Evolutionary conservation across 2,329 filamentous ascomycete species (phyloP), one percentile per base, ranked within the genome.

Genomic region (Neonectria neomacrospora): DNA sequence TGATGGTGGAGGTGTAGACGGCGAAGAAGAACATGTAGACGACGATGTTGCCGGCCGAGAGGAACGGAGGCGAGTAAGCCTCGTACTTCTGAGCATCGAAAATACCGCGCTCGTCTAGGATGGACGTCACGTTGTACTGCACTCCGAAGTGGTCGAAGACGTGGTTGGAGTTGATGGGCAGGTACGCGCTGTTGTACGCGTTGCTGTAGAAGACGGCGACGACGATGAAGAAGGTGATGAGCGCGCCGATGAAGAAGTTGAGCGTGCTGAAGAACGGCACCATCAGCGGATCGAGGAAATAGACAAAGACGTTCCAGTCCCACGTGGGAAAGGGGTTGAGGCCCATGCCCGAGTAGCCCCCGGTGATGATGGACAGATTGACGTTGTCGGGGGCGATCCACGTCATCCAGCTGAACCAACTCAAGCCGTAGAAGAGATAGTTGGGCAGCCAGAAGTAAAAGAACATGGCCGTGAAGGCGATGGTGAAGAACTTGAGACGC

Each of bases 371-470:
- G 41, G 74, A 75, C 18, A 83, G 67, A 47, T 77, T 74, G 7
- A 72, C 67, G 54, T 81, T 82, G 14, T 75, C 66, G 0, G 83
- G 83, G 0, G 80, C 75, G 54, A 87, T 86, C 84, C 84, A 87
- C 0, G 80, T 80, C 68, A 85, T 80, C 82, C 84, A 87, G 67
- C 78, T 82, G 71, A 87, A 86, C 61, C 76, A 73, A 44, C 77
- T 79, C 11, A 86, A 70, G 3, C 79, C 82, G 14, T 75, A 75
- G 67, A 86, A 86, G 47, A 88, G 70, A 64, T 81, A 85, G 62
- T 82, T 80, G 1, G 85, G 85, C 50, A 88, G 79, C 82, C 82
- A 86, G 65, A 85, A 86, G 70, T 82, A 87, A 5, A 83, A 67
- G 58, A 86, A 86, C 80, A 86, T 85, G 63, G 74, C 77, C 1